These are phyloP conservation scores for Pascua sp. DNA, from an alignment of 1,284 basidiomycete species.

Conservation along the genomic window DNA sequence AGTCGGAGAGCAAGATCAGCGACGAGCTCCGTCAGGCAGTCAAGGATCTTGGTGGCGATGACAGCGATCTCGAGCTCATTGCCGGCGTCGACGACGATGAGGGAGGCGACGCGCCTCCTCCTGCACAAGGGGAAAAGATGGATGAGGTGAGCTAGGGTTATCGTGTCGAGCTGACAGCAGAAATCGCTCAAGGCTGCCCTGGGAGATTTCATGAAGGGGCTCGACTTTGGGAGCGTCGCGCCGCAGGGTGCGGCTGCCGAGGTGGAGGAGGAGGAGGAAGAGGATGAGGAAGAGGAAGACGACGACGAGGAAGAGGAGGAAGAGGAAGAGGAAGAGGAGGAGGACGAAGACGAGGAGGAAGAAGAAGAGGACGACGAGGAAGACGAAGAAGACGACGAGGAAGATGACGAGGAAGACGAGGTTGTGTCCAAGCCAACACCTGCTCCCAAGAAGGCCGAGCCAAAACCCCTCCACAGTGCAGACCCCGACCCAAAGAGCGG, in stretches of 20 bases:
- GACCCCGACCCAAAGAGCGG: conserved; percentile 30
- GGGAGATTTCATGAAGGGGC: conserved; percentile 58
- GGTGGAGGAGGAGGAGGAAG: conserved; percentile 23
- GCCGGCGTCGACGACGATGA: conserved; percentile 48
- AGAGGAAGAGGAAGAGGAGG: conserved; percentile 39
- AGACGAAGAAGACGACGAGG: conserved; percentile 19
- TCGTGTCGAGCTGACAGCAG: conserved; percentile 20
- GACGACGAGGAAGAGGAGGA: conserved; percentile 43
- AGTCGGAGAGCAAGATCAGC: conserved; percentile 14
- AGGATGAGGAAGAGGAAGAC: conserved; percentile 29
- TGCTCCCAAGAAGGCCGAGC: conserved; percentile 34
- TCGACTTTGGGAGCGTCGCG: conserved; percentile 51
- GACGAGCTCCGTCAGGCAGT: conserved; percentile 48
- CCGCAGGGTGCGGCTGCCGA: conserved; percentile 30
- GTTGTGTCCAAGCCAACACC: conserved; percentile 21
- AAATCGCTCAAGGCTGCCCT: conserved; percentile 58
- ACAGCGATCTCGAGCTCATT: conserved; percentile 55
- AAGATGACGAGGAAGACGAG: conserved; percentile 30
- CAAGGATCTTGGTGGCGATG: conserved; percentile 56
- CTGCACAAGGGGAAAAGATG: conserved; percentile 15
- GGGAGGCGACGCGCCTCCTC: conserved; percentile 16
- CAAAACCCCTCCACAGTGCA: conserved; percentile 23
- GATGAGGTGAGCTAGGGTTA: conserved; percentile 34
- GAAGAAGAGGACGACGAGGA: conserved; percentile 35
- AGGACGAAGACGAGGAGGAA: conserved; percentile 34